Evolutionary conservation across 2,329 filamentous ascomycete species (phyloP).

Genomic region (Xylaria sp.): DNA sequence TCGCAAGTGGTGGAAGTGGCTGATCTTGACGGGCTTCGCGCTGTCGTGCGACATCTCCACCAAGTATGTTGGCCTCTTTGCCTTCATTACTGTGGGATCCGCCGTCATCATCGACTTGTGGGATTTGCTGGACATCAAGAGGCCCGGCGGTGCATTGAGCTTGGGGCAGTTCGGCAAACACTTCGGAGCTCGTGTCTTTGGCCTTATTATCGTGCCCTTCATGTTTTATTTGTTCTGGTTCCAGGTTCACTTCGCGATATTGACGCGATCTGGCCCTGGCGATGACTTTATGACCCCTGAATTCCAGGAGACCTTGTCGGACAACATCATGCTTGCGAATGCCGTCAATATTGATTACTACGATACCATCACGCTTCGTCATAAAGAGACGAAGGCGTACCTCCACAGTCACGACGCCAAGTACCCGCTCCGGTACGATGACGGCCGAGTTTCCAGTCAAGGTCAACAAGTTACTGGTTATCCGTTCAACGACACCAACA

Average conservation of each 20-base stretch:
- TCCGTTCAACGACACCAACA: slow-evolving; percentile 98
- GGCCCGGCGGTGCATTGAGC: slow-evolving; percentile 77
- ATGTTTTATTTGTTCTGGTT: slow-evolving; percentile 99
- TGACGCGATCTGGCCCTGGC: slow-evolving; percentile 85
- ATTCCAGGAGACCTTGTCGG: slow-evolving; percentile 95
- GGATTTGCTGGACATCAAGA: slow-evolving; percentile 89
- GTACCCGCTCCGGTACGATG: slow-evolving; percentile 94
- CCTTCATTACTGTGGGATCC: slow-evolving; percentile 94
- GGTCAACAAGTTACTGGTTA: slow-evolving; percentile 98
- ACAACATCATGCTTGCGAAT: slow-evolving; percentile 90
- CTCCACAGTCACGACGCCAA: slow-evolving; percentile 89
- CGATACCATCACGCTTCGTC: slow-evolving; percentile 82
- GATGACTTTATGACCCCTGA: slow-evolving; percentile 99
- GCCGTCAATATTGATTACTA: slow-evolving; percentile 87
- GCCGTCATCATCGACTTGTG: slow-evolving; percentile 94
- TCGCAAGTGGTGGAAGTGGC: slow-evolving; percentile 99
- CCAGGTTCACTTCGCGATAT: slow-evolving; percentile 95
- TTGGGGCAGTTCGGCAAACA: slow-evolving; percentile 84
- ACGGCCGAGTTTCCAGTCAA: slow-evolving; percentile 95
- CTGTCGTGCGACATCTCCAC: slow-evolving; percentile 97
- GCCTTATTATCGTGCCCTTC: slow-evolving; percentile 88
- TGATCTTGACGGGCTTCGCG: slow-evolving; percentile 89
- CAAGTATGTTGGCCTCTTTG: slow-evolving; percentile 96
- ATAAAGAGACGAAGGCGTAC: slow-evolving; percentile 97
- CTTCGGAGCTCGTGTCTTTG: slow-evolving; percentile 83